A percentile compares a stretch with the other conserved stretches of the same genome.
These are phyloP conservation scores for Cinnamomum micranthum DNA, from an alignment of 164 flowering plant genomes.

Conservation along the genomic window DNA sequence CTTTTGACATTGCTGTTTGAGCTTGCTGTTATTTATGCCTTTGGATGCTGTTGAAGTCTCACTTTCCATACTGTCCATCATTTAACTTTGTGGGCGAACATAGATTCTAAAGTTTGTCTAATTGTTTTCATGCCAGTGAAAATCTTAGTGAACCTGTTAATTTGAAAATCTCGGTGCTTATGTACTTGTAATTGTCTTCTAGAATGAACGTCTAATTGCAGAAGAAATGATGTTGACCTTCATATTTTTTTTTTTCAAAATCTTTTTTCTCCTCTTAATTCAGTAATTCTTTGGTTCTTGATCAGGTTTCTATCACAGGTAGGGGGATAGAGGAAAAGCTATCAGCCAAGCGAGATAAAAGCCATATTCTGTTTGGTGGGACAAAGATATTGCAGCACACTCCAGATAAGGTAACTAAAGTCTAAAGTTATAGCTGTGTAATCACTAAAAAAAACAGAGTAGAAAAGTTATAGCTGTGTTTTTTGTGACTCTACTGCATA, in stretches of 20 bases:
- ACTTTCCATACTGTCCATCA: no score
- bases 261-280: background rate
- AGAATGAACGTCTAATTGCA: background rate
- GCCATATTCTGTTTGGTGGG: conserved; percentile 94
- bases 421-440: no score
- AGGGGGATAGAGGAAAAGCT: conserved; percentile 67
- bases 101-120: no score
- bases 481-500: background rate
- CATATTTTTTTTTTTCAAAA: background rate
- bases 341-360: conserved; percentile 76
- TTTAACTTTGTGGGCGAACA: no score
- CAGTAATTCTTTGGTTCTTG: conserved; percentile 1
- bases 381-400: conserved; percentile 95
- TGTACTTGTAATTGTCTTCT: background rate
- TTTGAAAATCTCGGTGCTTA: no score
- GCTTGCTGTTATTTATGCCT: no score
- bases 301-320: conserved; percentile 69
- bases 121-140: no score
- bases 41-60: no score
- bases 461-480: background rate
- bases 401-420: conserved; percentile 74
- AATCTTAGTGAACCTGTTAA: no score
- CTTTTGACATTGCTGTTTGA: no score
- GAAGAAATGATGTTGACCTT: background rate
- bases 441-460: no score